Percentiles rank a stretch among this genome's conserved stretches.
Evolutionary conservation across 2,329 filamentous ascomycete species (phyloP).

Genomic region (Scedosporium minutisporum): DNA sequence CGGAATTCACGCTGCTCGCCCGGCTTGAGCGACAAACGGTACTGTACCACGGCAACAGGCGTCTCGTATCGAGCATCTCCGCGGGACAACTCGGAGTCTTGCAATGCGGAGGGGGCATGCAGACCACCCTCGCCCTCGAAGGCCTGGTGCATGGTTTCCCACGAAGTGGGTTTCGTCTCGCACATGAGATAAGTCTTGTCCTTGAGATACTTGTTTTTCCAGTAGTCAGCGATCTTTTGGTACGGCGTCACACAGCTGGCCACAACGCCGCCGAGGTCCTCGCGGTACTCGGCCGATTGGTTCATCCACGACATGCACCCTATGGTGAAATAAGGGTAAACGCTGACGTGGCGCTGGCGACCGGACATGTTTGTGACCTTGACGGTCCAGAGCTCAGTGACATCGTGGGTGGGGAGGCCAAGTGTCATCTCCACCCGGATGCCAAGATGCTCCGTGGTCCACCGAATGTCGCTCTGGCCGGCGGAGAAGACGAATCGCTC

Average conservation of each 20-base stretch:
- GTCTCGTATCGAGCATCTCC: conserved; percentile 47
- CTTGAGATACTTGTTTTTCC: conserved; percentile 46
- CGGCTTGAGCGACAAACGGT: conserved; percentile 29
- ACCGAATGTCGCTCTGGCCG: conserved; percentile 45
- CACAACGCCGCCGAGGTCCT: conserved; percentile 38
- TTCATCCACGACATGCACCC: conserved; percentile 58
- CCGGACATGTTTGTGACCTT: conserved; percentile 38
- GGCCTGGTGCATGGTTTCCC: conserved; percentile 40
- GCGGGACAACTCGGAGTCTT: conserved; percentile 26
- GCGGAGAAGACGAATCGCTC: conserved; percentile 43
- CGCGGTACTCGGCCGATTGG: conserved; percentile 42
- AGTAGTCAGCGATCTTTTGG: conserved; percentile 46
- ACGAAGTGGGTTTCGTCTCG: conserved; percentile 38
- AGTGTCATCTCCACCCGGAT: conserved; percentile 43
- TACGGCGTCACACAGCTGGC: conserved; percentile 45
- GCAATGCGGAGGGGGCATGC: conserved; percentile 37
- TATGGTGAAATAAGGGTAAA: conserved; percentile 48
- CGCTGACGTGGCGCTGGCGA: conserved; percentile 34
- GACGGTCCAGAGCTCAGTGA: conserved; percentile 46
- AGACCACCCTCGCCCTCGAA: conserved; percentile 49
- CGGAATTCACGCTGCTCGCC: conserved; percentile 36
- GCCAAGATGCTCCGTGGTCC: conserved; percentile 40
- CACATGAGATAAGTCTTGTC: conserved; percentile 49
- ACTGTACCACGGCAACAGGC: conserved; percentile 43
- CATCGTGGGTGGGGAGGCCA: conserved; percentile 40